These are phyloP conservation scores for Penicillium cataractarum DNA, from an alignment of 495 filamentous ascomycete species.

Conservation along the genomic window DNA sequence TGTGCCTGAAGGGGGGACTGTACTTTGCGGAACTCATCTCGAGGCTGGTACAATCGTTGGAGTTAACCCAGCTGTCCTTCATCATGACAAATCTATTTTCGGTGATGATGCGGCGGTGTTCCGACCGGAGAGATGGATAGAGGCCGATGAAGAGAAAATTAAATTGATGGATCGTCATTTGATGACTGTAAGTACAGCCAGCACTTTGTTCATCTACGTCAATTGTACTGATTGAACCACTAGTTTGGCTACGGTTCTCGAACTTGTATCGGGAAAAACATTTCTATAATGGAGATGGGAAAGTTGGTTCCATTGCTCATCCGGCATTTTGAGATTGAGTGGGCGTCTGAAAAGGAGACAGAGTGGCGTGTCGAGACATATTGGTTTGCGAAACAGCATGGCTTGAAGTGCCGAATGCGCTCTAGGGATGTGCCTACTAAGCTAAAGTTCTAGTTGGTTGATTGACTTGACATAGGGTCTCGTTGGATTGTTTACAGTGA, in stretches of 20 bases:
- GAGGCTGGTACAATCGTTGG: constrained; percentile 27
- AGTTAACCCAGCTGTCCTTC: constrained; percentile 28
- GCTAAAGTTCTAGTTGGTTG: background rate
- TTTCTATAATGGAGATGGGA: constrained; percentile 23
- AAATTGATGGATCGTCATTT: constrained; percentile 19
- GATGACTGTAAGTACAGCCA: constrained; percentile 14
- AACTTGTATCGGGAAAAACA: constrained; percentile 25
- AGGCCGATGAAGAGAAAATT: constrained; percentile 33
- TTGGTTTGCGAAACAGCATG: constrained; percentile 24
- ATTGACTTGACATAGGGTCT: too few relatives aligned
- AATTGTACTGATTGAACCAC: background rate
- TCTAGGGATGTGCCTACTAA: background rate
- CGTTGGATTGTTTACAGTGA: too few relatives aligned
- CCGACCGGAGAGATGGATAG: constrained; percentile 57
- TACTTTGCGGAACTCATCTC: constrained; percentile 17
- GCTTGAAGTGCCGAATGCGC: constrained; percentile 15
- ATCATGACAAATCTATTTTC: constrained; percentile 45
- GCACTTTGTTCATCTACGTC: background rate
- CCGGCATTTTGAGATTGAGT: constrained; percentile 19
- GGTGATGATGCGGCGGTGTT: constrained; percentile 53
- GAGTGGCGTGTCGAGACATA: constrained; percentile 22
- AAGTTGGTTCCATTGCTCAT: constrained; percentile 17
- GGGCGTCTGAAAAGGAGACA: constrained; percentile 19
- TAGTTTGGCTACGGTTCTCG: constrained; percentile 25
- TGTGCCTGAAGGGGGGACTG: constrained; percentile 19